Conservation (phyloP, 2,329 filamentous ascomycete genomes). For the Xylariaceae sp. region DNA sequence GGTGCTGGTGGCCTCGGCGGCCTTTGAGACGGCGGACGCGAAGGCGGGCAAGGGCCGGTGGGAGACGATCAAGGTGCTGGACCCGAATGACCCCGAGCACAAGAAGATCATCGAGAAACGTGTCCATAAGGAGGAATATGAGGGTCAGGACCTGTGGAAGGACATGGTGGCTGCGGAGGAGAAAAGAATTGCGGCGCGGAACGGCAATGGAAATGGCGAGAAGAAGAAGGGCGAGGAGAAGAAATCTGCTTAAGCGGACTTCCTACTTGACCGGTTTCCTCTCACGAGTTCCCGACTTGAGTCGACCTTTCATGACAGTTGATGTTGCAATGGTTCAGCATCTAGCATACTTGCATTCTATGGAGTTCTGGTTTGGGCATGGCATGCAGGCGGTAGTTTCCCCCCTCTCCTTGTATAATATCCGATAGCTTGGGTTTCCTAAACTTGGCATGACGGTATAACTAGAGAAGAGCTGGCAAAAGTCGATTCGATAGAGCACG, state of each 20-base stretch:
- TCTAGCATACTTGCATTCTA: too few species aligned
- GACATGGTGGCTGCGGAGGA: conserved; percentile 84
- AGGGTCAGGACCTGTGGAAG: conserved; percentile 91
- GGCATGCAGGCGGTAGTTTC: too few species aligned
- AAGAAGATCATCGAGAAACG: conserved; percentile 81
- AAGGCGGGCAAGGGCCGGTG: conserved; percentile 71
- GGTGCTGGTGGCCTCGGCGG: conserved; percentile 76
- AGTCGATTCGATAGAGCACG: too few species aligned
- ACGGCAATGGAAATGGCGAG: conserved; percentile 28
- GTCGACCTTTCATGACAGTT: too few species aligned
- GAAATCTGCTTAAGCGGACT: not conserved
- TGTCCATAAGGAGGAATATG: conserved; percentile 81
- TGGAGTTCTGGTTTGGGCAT: too few species aligned
- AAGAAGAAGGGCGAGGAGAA: conserved; percentile 4
- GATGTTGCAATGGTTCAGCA: too few species aligned
- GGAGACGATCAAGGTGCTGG: conserved; percentile 78
- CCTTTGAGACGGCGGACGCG: conserved; percentile 76
- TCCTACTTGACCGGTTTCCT: too few species aligned
- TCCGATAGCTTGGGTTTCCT: too few species aligned
- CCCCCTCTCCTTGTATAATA: too few species aligned
- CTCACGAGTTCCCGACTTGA: too few species aligned
- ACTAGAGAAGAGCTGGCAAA: too few species aligned
- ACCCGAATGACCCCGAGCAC: conserved; percentile 78
- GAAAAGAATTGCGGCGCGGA: conserved; percentile 43
- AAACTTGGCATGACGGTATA: too few species aligned